Conservation (phyloP, 768 basidiomycete species). For the Panaeolus papilionaceus region DNA sequence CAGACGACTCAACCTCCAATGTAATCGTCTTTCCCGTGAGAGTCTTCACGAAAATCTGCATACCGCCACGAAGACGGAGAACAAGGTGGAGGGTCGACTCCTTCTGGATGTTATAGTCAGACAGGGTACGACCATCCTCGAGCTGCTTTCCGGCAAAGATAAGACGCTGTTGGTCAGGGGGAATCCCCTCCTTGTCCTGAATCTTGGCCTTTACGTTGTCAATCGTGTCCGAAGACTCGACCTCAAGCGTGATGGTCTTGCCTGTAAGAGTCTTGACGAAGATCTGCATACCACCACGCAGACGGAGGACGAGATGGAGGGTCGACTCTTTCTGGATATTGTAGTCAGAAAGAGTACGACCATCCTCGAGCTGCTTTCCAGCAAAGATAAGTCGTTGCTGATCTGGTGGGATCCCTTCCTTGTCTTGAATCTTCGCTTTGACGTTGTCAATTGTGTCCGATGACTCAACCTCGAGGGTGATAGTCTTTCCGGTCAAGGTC, state of each 20-base stretch:
- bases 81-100: constrained; percentile 47
- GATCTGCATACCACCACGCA: constrained; percentile 44
- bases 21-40: constrained; percentile 70
- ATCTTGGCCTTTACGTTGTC: constrained; percentile 49
- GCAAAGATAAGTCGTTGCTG: constrained; percentile 77
- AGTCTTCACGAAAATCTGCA: constrained; percentile 52
- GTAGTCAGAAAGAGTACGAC: constrained; percentile 57
- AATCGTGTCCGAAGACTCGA: constrained; percentile 37
- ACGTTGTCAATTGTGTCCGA: constrained; percentile 80
- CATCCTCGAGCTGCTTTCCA: constrained; percentile 45
- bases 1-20: constrained; percentile 74
- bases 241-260: constrained; percentile 67
- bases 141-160: constrained; percentile 41
- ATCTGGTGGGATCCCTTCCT: constrained; percentile 61
- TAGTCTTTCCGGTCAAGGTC: constrained; percentile 67
- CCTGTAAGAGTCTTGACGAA: constrained; percentile 85
- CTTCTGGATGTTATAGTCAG: constrained; percentile 56
- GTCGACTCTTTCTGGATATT: constrained; percentile 78
- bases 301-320: constrained; percentile 52
- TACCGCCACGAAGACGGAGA: constrained; percentile 38
- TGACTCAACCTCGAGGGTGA: constrained; percentile 76
- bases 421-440: constrained; percentile 80
- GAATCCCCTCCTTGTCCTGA: constrained; percentile 48
- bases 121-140: constrained; percentile 45
- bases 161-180: constrained; percentile 38